Evolutionary conservation across 495 filamentous ascomycete species (phyloP).

Genomic region (Margaritispora aquatica): DNA sequence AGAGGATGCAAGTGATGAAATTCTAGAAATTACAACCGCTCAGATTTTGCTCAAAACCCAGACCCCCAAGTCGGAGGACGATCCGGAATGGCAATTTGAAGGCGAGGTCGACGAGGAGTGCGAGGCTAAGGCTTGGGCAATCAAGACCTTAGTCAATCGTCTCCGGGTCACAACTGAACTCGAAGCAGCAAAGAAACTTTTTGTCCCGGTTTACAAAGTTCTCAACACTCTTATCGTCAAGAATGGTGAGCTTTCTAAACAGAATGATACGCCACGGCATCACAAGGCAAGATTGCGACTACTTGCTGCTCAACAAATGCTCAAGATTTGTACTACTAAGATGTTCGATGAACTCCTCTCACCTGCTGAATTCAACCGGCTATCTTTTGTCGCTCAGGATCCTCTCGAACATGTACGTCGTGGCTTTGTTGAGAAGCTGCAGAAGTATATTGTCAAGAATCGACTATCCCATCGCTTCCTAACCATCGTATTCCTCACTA

Average conservation of each 20-base stretch:
- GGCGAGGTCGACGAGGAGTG: slow-evolving; percentile 70
- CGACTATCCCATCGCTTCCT: slow-evolving; percentile 76
- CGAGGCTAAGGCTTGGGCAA: slow-evolving; percentile 78
- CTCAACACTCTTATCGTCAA: slow-evolving; percentile 67
- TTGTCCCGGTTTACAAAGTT: slow-evolving; percentile 65
- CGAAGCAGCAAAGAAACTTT: slow-evolving; percentile 56
- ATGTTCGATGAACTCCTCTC: slow-evolving; percentile 71
- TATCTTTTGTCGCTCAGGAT: slow-evolving; percentile 78
- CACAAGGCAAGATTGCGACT: slow-evolving; percentile 77
- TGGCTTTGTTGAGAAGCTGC: slow-evolving; percentile 74
- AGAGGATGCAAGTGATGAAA: slow-evolving; percentile 60
- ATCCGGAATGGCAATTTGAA: slow-evolving; percentile 61
- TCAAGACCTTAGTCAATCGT: slow-evolving; percentile 83
- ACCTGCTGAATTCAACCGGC: slow-evolving; percentile 66
- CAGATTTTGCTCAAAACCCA: slow-evolving; percentile 68
- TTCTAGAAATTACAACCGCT: slow-evolving; percentile 72
- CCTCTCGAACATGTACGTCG: slow-evolving; percentile 62
- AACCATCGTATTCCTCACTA: slow-evolving; percentile 78
- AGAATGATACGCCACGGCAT: slow-evolving; percentile 60
- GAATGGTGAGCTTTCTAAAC: slow-evolving; percentile 73
- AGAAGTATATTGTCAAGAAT: slow-evolving; percentile 70
- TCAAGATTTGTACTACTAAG: slow-evolving; percentile 74
- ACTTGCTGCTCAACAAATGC: slow-evolving; percentile 68
- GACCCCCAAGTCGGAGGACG: slow-evolving; percentile 42
- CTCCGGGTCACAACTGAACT: slow-evolving; percentile 58